Base-by-base conservation (phyloP, 2,329 filamentous ascomycete species). In the Trichophyton equinum region DNA sequence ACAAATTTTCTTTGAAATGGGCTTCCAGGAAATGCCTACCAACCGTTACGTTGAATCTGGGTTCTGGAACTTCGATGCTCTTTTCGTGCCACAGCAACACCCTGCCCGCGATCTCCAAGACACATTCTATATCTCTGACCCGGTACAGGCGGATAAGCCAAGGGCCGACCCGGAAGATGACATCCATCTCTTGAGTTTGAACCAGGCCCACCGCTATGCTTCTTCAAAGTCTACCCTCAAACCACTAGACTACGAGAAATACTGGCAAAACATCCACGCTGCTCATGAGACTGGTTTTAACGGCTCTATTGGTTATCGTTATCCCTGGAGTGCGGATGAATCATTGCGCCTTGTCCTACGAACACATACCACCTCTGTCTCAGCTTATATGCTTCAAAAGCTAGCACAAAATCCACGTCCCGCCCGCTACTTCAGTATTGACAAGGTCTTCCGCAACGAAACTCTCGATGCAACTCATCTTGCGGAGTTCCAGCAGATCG, bases 1-100 rank as follows among this genome's bases (percentile, higher is more conserved):
- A 62, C 88, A 94, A 72, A 96, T 99, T 72, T 99, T 99, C 85
- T 97, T 99, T 77, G 91, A 96, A 73, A 95, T 96, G 86, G 94
- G 92, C 59, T 99, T 97, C 78, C 86, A 92, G 70, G 94, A 99
- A 79, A 97, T 99, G 94, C 89, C 91, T 13, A 96, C 92, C 57
- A 87, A 88, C 76, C 85, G 89, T 73, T 96, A 86, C 73, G 91
- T 97, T 64, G 94, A 99, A 77, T 92, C 91, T 11, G 91, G 92
- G 55, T 96, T 97, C 85, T 99, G 94, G 91, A 97, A 97, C 77
- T 97, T 97, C 75, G 92, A 97, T 71, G 85, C 91, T 25, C 89
- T 99, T 65, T 96, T 92, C 75, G 92, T 97, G 59, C 92, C 92
- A 33, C 94, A 95, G 77, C 94, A 99, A 81, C 94, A 99, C 75